These are phyloP conservation scores for Cephalotrichum gorgonifer DNA, from an alignment of 2,329 filamentous ascomycete genomes.

Conservation along the genomic window DNA sequence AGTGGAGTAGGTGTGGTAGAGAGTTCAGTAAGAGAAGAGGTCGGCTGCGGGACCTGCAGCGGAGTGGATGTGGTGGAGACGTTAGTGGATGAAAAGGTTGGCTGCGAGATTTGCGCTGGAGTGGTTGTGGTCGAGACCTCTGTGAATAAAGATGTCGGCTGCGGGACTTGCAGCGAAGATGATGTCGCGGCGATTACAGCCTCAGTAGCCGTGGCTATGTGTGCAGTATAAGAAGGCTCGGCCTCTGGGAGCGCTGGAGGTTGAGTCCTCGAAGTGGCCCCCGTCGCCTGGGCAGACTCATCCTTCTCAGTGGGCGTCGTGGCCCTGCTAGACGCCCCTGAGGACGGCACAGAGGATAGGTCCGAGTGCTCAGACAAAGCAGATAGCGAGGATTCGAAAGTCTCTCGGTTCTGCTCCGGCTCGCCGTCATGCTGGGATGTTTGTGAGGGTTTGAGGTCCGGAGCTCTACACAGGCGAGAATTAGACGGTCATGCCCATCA, in stretches of 20 bases:
- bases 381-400: slow-evolving; percentile 41
- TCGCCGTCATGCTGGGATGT: not conserved
- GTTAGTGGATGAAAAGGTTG: not conserved
- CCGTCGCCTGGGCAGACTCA: slow-evolving; percentile 6
- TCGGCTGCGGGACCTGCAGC: not conserved
- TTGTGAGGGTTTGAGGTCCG: not conserved
- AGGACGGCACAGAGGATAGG: slow-evolving; percentile 41
- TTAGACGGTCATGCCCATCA: not conserved
- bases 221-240: slow-evolving; percentile 11
- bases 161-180: not conserved
- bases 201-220: slow-evolving; percentile 23
- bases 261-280: not conserved
- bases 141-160: not conserved
- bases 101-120: not conserved
- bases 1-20: not conserved
- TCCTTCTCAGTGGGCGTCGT: slow-evolving; percentile 46
- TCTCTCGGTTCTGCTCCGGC: not conserved
- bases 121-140: not conserved
- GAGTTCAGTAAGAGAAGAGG: not conserved
- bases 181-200: not conserved
- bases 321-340: slow-evolving; percentile 50
- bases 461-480: not conserved
- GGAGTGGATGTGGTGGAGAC: not conserved
- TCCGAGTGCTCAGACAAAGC: slow-evolving; percentile 44
- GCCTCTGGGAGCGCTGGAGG: not conserved